Base-by-base conservation (phyloP, 768 basidiomycete species). In the Phylloporus arenicola region DNA sequence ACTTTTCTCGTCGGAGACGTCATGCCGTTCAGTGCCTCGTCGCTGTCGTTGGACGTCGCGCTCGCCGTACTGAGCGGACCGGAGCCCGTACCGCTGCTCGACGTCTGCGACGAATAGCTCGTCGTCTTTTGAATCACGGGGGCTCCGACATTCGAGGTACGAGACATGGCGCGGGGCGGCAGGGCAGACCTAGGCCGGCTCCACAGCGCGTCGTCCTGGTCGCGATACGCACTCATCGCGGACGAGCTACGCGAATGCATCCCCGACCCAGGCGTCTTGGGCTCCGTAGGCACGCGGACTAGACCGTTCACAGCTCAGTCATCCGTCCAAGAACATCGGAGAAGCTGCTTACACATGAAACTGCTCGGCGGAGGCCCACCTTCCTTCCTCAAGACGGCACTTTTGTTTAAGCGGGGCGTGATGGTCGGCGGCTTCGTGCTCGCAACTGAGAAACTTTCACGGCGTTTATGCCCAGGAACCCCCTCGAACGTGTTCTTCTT, bases 401-500 rank as follows among this genome's bases (percentile, higher is more conserved):
- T 75, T 56, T 55, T 68, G 55, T 79, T 80, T 30, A 67, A 60
- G 16, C 75, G 64, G 6, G 80, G 79, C 6, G 62, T 52, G n/a
- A 78, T 69, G 1, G 63, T 62, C 9, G 78, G 78, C 10, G 72
- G 56, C 44, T 61, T 63, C 10, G 71, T 73, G 53, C 77, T 79
- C 16, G 83, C 76, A 9, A 92, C 90, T 6, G 80, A 65, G 54
- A 92, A 83, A 13, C 79, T 80, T 62, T 88, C 86, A 24, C 84
- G 71, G 48, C 89, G 75, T 68, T 92, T 92, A 60, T 92, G 89
- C 0, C 89, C 89, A 6, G 90, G 89, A 3, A 92, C 83, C 30
- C 88, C 88, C 0, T 86, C 84, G 58, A 91, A 92, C 0, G 76
- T 80, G 29, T 65, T 64, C 65, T 75, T 77, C 35, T 62, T 67